These are phyloP conservation scores for Penicillium manginii DNA, from an alignment of 495 filamentous ascomycete species.

Conservation along the genomic window DNA sequence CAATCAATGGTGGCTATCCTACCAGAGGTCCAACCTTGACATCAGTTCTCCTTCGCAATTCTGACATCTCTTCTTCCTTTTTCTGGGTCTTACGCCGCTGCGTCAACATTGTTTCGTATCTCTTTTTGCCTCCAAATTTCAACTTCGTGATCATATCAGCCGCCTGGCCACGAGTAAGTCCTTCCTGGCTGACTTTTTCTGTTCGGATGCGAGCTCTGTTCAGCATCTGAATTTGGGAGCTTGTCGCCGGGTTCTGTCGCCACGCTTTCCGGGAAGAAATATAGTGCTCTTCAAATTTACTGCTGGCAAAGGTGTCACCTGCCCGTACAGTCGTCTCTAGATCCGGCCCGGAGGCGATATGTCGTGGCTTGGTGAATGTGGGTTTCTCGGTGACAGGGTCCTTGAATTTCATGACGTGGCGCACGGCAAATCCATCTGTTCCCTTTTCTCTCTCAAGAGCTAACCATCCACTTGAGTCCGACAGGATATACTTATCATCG, in stretches of 20 bases:
- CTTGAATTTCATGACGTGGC: constrained; percentile 40
- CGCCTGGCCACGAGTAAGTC: constrained; percentile 79
- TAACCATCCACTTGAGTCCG: constrained; percentile 51
- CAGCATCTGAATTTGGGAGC: constrained; percentile 70
- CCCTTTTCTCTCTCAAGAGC: constrained; percentile 58
- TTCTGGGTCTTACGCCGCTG: constrained; percentile 38
- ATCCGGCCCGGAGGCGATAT: constrained; percentile 60
- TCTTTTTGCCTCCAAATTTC: constrained; percentile 77
- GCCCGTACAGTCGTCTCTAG: constrained; percentile 77
- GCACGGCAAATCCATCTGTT: constrained; percentile 31
- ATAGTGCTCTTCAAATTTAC: constrained; percentile 60
- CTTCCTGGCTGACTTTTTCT: constrained; percentile 53
- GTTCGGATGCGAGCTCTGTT: constrained; percentile 64
- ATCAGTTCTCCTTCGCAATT: constrained; percentile 42
- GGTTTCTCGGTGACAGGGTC: constrained; percentile 22
- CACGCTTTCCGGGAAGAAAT: constrained; percentile 65
- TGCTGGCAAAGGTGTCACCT: constrained; percentile 76
- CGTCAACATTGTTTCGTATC: constrained; percentile 57
- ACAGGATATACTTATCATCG: constrained; percentile 67
- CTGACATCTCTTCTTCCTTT: constrained; percentile 36
- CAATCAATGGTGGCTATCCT: constrained; percentile 11
- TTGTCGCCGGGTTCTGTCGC: constrained; percentile 67
- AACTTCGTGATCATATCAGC: constrained; percentile 93
- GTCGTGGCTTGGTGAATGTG: constrained; percentile 63
- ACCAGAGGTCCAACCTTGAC: constrained; percentile 71